Evolutionary conservation across 192 early-diverging fungal genomes (phyloP), one percentile per base, ranked within the genome.

Genomic region (Coemansia sp.): DNA sequence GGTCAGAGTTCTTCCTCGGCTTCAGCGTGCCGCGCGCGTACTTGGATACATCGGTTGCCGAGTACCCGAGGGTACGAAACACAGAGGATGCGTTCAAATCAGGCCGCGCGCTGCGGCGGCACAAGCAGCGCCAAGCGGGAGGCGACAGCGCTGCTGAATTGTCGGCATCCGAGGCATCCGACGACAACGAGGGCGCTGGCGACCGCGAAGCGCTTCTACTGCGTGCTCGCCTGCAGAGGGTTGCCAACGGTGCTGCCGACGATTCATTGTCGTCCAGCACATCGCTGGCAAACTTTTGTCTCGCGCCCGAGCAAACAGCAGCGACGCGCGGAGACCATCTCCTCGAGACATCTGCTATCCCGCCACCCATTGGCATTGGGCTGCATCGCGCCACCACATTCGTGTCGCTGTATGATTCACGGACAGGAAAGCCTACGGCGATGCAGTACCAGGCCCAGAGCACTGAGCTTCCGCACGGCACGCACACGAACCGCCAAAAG

Each of bases 381-480:
- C 4, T 57, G 6, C 55, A 61, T 7, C 62, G 67, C 13, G 52
- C 72, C 0, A 35, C 67, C 0, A 75, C 74, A 16, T 69, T 66
- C 12, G 57, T 70, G 16, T 63, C 74, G 0, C 15, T 48, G 2
- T 4, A 61, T 16, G 62, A 75, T 40, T 64, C 64, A 0, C 23
- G 15, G 1, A 75, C 74, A 9, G 52, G 55, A 9, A 20, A 62
- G 4, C 40, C 48, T 0, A 59, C 57, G 8, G 62, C 71, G 13
- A 73, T 74, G 77, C 71, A 70, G 39, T 79, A 70, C 57, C 78
- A 81, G 61, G 48, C 35, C 30, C 45, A 43, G 7, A 66, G 59
- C 55, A 59, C 51, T 26, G 78, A 81, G 48, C 34, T 75, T 2
- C 78, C 78, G 7, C 53, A 65, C 48, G 78, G 78, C 31, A 75